A percentile compares a stretch with the other conserved stretches of the same genome.
Conservation (phyloP, 2,329 filamentous ascomycete genomes). For the Sarocladium brachiariae region DNA sequence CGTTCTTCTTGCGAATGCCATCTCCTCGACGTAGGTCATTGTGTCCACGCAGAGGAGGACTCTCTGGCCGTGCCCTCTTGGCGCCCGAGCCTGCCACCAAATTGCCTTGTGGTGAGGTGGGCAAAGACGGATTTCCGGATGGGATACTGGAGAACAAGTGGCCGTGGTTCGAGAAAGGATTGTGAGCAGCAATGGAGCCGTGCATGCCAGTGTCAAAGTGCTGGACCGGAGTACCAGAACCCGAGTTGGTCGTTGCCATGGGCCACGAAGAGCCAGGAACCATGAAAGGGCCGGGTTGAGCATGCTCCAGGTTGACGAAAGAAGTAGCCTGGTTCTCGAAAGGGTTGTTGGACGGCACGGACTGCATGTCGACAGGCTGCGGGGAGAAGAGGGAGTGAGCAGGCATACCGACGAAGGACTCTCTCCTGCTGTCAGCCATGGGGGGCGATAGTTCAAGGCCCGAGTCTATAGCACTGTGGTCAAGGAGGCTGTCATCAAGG, state of each 20-base stretch:
- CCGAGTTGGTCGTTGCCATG: slow-evolving; percentile 34
- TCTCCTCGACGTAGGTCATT: slow-evolving; percentile 74
- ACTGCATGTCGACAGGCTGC: slow-evolving; percentile 60
- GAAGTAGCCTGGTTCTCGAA: slow-evolving; percentile 51
- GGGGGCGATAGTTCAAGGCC: slow-evolving; percentile 56
- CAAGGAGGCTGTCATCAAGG: slow-evolving; percentile 54
- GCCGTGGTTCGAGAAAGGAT: slow-evolving; percentile 47
- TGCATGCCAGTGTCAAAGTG: slow-evolving; percentile 49
- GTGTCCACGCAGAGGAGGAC: slow-evolving; percentile 63
- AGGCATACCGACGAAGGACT: slow-evolving; percentile 49
- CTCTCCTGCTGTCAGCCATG: slow-evolving; percentile 55
- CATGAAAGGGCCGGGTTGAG: slow-evolving; percentile 35
- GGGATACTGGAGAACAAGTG: slow-evolving; percentile 48
- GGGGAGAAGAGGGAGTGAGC: slow-evolving; percentile 50
- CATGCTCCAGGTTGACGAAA: slow-evolving; percentile 58
- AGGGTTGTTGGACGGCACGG: slow-evolving; percentile 55
- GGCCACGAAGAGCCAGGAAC: slow-evolving; percentile 32
- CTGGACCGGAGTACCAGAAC: slow-evolving; percentile 59
- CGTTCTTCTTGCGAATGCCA: slow-evolving; percentile 98
- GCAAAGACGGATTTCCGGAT: slow-evolving; percentile 41
- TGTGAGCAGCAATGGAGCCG: slow-evolving; percentile 44
- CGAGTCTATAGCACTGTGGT: slow-evolving; percentile 53
- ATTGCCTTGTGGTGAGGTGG: slow-evolving; percentile 52
- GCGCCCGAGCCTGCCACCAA: slow-evolving; percentile 35
- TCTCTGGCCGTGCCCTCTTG: slow-evolving; percentile 60